phyloP scores from a whole-genome alignment of 805 yeast species.

The Saccharomycopsis fermentans region DNA sequence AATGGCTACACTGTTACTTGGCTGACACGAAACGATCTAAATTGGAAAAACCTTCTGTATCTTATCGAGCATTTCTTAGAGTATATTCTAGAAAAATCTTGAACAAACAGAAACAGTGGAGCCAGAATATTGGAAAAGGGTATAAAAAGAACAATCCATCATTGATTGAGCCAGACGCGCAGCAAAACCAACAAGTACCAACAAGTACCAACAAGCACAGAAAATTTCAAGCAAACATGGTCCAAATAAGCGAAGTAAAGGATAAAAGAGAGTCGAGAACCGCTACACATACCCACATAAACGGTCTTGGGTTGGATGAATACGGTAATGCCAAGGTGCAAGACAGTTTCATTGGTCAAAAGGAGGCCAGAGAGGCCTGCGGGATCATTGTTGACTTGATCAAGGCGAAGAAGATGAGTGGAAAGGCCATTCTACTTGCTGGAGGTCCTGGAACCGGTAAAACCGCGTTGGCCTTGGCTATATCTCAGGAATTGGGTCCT shows the following conservation, averaged over 20 bases:
- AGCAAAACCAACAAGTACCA: not conserved
- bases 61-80: too few species aligned
- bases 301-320: slow-evolving; percentile 90
- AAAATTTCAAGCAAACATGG: slow-evolving; percentile 5
- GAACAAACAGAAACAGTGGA: too few species aligned
- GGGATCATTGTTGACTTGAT: slow-evolving; percentile 92
- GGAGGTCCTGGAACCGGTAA: slow-evolving; percentile 99
- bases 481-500: slow-evolving; percentile 92
- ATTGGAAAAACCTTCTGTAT: too few species aligned
- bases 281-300: slow-evolving; percentile 95
- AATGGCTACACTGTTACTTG: too few species aligned
- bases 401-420: slow-evolving; percentile 86
- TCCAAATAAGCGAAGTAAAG: slow-evolving; percentile 24
- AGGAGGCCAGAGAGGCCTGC: slow-evolving; percentile 77
- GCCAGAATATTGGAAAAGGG: too few species aligned
- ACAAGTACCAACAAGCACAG: not conserved
- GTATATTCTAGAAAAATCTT: too few species aligned
- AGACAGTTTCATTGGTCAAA: slow-evolving; percentile 72
- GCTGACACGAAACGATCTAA: too few species aligned
- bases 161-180: too few species aligned
- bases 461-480: slow-evolving; percentile 92
- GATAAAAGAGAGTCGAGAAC: slow-evolving; percentile 67
- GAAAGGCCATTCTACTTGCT: slow-evolving; percentile 89
- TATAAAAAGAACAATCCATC: too few species aligned
- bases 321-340: slow-evolving; percentile 71